Percentiles rank a stretch among this genome's conserved stretches.
Evolutionary conservation across 805 yeast species (phyloP).

Genomic region (Teunomyces barrocoloradensis): DNA sequence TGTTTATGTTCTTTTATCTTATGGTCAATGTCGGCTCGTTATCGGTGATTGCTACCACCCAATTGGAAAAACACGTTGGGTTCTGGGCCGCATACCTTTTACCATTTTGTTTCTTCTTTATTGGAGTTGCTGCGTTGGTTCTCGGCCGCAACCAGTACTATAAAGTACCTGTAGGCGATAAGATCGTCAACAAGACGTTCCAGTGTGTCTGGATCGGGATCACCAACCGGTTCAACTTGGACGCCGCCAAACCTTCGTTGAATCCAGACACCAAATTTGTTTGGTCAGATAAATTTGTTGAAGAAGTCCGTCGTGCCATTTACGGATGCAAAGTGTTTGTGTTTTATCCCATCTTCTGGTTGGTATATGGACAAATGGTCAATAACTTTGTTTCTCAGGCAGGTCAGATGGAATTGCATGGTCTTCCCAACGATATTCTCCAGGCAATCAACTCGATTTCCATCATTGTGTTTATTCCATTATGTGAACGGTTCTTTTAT

Average conservation of each 20-base stretch:
- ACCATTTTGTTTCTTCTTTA: constrained; percentile 59
- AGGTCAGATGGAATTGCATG: constrained; percentile 67
- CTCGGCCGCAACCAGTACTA: constrained; percentile 55
- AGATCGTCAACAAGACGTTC: constrained; percentile 55
- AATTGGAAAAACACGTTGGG: constrained; percentile 62
- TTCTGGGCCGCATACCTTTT: constrained; percentile 73
- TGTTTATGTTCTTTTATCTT: constrained; percentile 72
- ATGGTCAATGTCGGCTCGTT: constrained; percentile 73
- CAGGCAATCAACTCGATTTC: constrained; percentile 73
- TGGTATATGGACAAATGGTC: constrained; percentile 66
- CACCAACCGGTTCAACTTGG: constrained; percentile 47
- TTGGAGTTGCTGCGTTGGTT: constrained; percentile 49
- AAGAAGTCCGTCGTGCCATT: constrained; percentile 63
- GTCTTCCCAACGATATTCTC: constrained; percentile 76
- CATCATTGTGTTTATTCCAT: constrained; percentile 70
- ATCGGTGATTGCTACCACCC: constrained; percentile 73
- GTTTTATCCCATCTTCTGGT: constrained; percentile 71
- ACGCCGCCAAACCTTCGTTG: constrained; percentile 55
- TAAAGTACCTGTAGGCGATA: constrained; percentile 58
- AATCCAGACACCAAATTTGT: constrained; percentile 44
- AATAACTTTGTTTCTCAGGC: constrained; percentile 74
- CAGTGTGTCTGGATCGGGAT: constrained; percentile 38
- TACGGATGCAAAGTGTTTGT: constrained; percentile 70
- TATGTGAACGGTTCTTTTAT: constrained; percentile 55
- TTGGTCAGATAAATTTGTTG: constrained; percentile 71